Evolutionary conservation across 2,329 filamentous ascomycete species (phyloP).

Genomic region (Aspergillus texensis): DNA sequence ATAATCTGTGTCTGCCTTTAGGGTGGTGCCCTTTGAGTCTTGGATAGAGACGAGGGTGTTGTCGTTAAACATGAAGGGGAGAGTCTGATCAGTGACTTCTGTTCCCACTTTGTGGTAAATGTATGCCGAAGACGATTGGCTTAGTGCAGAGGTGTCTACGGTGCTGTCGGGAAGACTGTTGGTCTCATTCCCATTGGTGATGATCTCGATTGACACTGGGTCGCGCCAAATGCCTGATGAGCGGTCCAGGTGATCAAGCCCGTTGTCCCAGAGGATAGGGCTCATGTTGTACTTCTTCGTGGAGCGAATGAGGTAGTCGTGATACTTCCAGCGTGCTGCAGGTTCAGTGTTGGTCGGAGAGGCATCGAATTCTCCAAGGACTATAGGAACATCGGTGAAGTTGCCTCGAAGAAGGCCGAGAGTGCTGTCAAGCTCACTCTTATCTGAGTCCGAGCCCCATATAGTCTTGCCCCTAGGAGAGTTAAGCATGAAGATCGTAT

Average conservation of each 20-base stretch:
- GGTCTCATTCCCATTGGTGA: conserved; percentile 49
- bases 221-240: conserved; percentile 55
- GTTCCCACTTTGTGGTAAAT: conserved; percentile 57
- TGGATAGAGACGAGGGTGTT: conserved; percentile 53
- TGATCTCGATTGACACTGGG: conserved; percentile 50
- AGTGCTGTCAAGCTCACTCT: conserved; percentile 53
- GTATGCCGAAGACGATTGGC: conserved; percentile 56
- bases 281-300: conserved; percentile 54
- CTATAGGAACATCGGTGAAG: conserved; percentile 57
- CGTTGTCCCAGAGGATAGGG: conserved; percentile 63
- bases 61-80: conserved; percentile 58
- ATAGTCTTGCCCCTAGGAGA: conserved; percentile 60
- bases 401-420: conserved; percentile 56
- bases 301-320: conserved; percentile 55
- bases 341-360: conserved; percentile 55
- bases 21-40: conserved; percentile 37
- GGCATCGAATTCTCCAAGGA: conserved; percentile 62
- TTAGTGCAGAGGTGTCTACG: conserved; percentile 48
- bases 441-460: conserved; percentile 60
- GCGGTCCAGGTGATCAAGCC: conserved; percentile 58
- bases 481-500: conserved; percentile 42
- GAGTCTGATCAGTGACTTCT: conserved; percentile 43
- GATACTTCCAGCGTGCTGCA: conserved; percentile 61
- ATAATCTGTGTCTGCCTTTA: conserved; percentile 51
- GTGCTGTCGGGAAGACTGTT: conserved; percentile 59